Conservation (phyloP, 495 filamentous ascomycete species). For the Rostrohypoxylon terebratum region DNA sequence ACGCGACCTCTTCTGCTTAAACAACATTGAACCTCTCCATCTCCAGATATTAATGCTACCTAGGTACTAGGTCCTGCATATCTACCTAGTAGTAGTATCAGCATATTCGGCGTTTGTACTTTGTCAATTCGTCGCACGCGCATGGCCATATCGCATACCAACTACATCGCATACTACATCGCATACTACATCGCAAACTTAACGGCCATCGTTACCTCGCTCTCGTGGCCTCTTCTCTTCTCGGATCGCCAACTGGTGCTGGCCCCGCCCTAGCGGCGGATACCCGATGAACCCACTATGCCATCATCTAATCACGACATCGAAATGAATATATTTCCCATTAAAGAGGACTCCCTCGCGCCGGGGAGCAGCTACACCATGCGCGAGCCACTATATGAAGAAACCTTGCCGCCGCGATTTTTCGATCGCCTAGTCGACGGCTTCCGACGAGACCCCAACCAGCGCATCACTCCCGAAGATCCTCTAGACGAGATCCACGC, state of each 20-base stretch:
- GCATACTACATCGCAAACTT: neutral
- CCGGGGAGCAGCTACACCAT: conserved; percentile 56
- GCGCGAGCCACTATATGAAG: conserved; percentile 55
- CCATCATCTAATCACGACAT: conserved; percentile 50
- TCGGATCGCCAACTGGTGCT: conserved; percentile 7
- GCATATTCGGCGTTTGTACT: neutral
- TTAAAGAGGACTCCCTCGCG: conserved; percentile 55
- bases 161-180: neutral
- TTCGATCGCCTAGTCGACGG: conserved; percentile 73
- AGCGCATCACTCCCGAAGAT: conserved; percentile 67
- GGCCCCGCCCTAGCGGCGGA: conserved; percentile 24
- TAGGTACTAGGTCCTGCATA: no score
- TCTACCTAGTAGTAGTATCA: no score
- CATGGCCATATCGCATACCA: neutral
- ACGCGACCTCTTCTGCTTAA: neutral
- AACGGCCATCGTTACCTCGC: neutral
- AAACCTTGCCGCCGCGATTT: conserved; percentile 42
- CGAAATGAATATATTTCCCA: conserved; percentile 53
- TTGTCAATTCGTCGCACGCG: neutral
- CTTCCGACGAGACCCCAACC: conserved; percentile 83
- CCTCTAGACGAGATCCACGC: conserved; percentile 62
- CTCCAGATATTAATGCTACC: neutral
- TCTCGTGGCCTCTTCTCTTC: neutral
- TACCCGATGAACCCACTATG: conserved; percentile 33
- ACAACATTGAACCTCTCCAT: neutral